phyloP scores from a whole-genome alignment of 2,329 filamentous ascomycete genomes.

The Metarhizium guizhouense region DNA sequence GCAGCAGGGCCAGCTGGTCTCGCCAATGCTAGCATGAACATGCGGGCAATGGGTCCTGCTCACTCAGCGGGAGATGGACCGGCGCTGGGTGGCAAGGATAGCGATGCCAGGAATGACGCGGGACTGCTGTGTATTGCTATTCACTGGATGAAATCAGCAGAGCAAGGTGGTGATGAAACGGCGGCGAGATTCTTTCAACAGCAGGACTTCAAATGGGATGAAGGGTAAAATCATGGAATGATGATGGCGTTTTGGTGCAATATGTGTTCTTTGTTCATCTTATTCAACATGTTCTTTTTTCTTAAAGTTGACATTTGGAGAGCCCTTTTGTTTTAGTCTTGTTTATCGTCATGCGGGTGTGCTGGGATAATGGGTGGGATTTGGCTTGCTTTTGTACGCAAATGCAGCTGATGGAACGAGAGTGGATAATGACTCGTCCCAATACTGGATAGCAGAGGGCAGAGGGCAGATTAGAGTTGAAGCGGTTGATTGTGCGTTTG shows the following conservation, averaged over 20 bases:
- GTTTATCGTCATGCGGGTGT: too few species aligned
- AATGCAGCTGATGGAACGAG: too few species aligned
- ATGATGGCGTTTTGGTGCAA: neutral
- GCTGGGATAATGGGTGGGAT: too few species aligned
- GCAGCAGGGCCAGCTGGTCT: slow-evolving; percentile 14
- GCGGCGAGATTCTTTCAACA: slow-evolving; percentile 77
- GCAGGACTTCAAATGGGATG: slow-evolving; percentile 32
- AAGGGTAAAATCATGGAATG: neutral
- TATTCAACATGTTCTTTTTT: too few species aligned
- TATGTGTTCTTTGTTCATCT: too few species aligned
- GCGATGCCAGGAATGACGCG: slow-evolving; percentile 62
- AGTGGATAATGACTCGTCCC: too few species aligned
- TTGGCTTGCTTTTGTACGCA: too few species aligned
- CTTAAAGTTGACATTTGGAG: neutral
- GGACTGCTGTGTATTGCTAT: slow-evolving; percentile 88
- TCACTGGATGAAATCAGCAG: slow-evolving; percentile 94
- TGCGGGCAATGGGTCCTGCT: slow-evolving; percentile 14
- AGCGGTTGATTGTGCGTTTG: neutral
- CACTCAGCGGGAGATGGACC: slow-evolving; percentile 12
- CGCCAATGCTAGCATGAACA: slow-evolving; percentile 15
- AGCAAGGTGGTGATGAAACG: slow-evolving; percentile 75
- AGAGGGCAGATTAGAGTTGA: too few species aligned
- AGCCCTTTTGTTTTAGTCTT: neutral
- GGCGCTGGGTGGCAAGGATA: slow-evolving; percentile 25
- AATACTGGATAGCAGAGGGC: too few species aligned